Conservation (phyloP, 164 flowering plant genomes). For the Stephania japonica region DNA sequence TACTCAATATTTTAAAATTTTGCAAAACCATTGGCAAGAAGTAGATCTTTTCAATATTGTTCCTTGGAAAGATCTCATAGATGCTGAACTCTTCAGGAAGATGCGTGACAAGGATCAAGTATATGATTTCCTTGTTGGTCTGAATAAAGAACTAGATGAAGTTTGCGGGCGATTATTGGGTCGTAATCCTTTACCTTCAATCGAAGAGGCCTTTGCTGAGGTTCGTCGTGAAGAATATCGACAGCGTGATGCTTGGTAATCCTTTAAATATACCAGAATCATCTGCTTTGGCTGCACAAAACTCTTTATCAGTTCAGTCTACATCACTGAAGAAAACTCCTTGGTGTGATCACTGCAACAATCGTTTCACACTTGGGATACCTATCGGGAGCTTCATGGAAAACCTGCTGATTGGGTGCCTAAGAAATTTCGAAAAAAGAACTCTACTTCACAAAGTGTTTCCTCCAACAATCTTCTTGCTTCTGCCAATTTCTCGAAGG, state of each 20-base stretch:
- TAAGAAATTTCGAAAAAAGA: background rate
- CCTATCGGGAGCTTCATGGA: slow-evolving; percentile 8
- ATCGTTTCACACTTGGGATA: slow-evolving; percentile 6
- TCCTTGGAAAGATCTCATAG: background rate
- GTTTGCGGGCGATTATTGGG: background rate
- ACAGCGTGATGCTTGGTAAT: background rate
- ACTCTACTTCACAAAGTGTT: background rate
- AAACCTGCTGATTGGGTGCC: slow-evolving; percentile 16
- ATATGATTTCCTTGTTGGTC: background rate
- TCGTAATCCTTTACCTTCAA: background rate
- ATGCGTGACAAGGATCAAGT: background rate
- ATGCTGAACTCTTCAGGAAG: background rate
- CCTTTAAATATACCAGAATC: background rate
- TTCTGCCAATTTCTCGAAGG: no score
- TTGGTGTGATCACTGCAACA: slow-evolving; percentile 12
- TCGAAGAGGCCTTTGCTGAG: background rate
- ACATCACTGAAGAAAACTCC: background rate
- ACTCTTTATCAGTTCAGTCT: background rate
- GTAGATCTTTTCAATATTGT: background rate
- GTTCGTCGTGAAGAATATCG: background rate
- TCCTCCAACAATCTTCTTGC: background rate
- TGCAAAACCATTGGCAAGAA: background rate
- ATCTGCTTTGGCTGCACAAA: background rate
- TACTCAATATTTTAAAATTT: background rate
- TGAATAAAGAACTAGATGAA: slow-evolving; percentile 9